Conservation (phyloP, 768 basidiomycete species). For the Leccinum rimulosum region DNA sequence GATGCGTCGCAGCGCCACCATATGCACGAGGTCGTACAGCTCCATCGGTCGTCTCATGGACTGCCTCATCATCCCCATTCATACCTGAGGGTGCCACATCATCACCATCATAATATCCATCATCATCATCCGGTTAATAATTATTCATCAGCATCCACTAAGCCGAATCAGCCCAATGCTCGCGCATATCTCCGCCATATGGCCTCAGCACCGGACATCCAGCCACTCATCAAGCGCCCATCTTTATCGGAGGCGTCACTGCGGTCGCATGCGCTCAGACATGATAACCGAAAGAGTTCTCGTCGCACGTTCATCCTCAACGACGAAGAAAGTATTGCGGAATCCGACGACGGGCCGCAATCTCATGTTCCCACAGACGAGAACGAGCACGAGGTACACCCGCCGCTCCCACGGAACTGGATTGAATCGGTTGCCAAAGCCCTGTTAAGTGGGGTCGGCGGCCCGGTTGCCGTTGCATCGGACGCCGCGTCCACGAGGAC, state of each 20-base stretch:
- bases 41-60: slow-evolving; percentile 25
- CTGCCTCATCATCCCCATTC: slow-evolving; percentile 23
- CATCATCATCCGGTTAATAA: slow-evolving; percentile 23
- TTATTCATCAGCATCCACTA: slow-evolving; percentile 23
- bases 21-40: slow-evolving; percentile 11
- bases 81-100: slow-evolving; percentile 16
- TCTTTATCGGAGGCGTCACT: slow-evolving; percentile 31
- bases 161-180: slow-evolving; percentile 44
- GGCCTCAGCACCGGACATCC: slow-evolving; percentile 54
- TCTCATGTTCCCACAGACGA: slow-evolving; percentile 33
- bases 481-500: slow-evolving; percentile 24
- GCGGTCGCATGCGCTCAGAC: slow-evolving; percentile 31
- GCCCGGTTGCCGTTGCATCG: slow-evolving; percentile 31
- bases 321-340: slow-evolving; percentile 27
- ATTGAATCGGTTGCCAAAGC: slow-evolving; percentile 67
- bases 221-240: slow-evolving; percentile 33
- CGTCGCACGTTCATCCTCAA: slow-evolving; percentile 33
- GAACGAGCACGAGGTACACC: slow-evolving; percentile 31
- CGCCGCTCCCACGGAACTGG: slow-evolving; percentile 71
- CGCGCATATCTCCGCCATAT: slow-evolving; percentile 74
- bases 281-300: slow-evolving; percentile 29
- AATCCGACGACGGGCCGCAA: slow-evolving; percentile 18
- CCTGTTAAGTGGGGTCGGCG: slow-evolving; percentile 52
- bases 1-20: slow-evolving; percentile 11
- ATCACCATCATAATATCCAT: slow-evolving; percentile 17